phyloP scores from a whole-genome alignment of 2,329 filamentous ascomycete species.

The Parascedosporium putredinis region DNA sequence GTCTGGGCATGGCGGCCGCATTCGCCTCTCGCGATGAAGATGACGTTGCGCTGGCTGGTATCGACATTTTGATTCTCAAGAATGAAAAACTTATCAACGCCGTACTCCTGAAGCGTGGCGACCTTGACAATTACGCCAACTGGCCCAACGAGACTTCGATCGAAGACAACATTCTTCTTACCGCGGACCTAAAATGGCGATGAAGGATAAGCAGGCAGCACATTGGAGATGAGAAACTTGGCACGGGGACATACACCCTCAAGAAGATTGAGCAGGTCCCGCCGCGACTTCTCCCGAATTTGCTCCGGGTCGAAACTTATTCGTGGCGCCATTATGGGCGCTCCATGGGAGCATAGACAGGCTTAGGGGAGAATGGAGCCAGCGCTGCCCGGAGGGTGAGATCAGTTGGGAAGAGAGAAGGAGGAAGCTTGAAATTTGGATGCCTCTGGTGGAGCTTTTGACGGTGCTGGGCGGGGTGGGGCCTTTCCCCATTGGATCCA shows the following conservation, averaged over 20 bases:
- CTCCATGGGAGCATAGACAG: slow-evolving; percentile 27
- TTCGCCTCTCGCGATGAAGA: slow-evolving; percentile 88
- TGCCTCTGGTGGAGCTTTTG: not conserved
- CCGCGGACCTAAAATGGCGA: slow-evolving; percentile 64
- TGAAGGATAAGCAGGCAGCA: not conserved
- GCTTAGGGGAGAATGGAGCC: slow-evolving; percentile 9
- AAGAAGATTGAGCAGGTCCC: slow-evolving; percentile 80
- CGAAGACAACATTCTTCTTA: slow-evolving; percentile 96
- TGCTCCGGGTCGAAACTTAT: slow-evolving; percentile 63
- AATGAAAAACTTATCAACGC: slow-evolving; percentile 95
- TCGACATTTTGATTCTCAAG: slow-evolving; percentile 94
- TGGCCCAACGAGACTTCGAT: slow-evolving; percentile 79
- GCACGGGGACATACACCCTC: slow-evolving; percentile 70
- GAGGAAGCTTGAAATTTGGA: not conserved
- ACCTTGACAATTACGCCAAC: slow-evolving; percentile 91
- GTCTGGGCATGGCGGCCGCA: slow-evolving; percentile 72
- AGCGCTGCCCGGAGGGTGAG: not conserved
- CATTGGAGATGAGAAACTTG: slow-evolving; percentile 9
- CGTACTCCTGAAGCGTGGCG: slow-evolving; percentile 90
- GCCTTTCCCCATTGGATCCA: not conserved
- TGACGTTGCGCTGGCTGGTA: slow-evolving; percentile 84
- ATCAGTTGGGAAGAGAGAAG: slow-evolving; percentile 8
- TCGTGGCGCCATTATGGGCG: slow-evolving; percentile 58
- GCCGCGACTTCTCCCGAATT: slow-evolving; percentile 71
- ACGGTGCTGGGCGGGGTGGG: not conserved